Conservation (phyloP, 768 basidiomycete genomes). For the Russula brevipes region DNA sequence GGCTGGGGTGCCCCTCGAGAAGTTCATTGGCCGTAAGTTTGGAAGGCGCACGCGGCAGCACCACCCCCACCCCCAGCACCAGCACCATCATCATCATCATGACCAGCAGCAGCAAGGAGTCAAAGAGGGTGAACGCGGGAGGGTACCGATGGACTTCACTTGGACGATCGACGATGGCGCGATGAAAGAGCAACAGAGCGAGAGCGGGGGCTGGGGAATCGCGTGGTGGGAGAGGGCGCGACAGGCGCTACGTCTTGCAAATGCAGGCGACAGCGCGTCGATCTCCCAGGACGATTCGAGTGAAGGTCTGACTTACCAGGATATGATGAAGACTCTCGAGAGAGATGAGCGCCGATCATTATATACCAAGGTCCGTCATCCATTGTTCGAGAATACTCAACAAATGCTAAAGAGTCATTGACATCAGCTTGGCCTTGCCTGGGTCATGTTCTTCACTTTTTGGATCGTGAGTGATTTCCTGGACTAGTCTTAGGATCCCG, state of each 20-base stretch:
- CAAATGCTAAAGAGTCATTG: background rate
- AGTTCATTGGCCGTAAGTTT: constrained; percentile 33
- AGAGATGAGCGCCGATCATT: constrained; percentile 50
- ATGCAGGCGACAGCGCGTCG: background rate
- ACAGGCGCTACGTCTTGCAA: background rate
- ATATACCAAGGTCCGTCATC: constrained; percentile 42
- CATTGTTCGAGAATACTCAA: background rate
- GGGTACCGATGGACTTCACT: constrained; percentile 12
- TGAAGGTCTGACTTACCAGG: constrained; percentile 20
- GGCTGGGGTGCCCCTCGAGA: constrained; percentile 55
- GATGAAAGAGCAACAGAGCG: background rate
- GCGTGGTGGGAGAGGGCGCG: constrained; percentile 11
- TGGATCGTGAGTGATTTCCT: constrained; percentile 52
- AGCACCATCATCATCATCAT: background rate
- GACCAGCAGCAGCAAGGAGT: background rate
- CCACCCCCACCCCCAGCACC: background rate
- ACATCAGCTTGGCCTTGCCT: constrained; percentile 43
- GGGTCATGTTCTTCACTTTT: constrained; percentile 63
- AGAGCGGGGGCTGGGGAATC: background rate
- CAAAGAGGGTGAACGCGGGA: background rate
- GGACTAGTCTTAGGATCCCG: background rate
- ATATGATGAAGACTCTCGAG: constrained; percentile 26
- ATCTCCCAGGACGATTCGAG: background rate
- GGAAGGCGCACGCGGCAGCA: constrained; percentile 9
- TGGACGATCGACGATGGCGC: constrained; percentile 15